Base-by-base conservation (phyloP, 2,329 filamentous ascomycete species). In the Teratosphaeria gauchensis region DNA sequence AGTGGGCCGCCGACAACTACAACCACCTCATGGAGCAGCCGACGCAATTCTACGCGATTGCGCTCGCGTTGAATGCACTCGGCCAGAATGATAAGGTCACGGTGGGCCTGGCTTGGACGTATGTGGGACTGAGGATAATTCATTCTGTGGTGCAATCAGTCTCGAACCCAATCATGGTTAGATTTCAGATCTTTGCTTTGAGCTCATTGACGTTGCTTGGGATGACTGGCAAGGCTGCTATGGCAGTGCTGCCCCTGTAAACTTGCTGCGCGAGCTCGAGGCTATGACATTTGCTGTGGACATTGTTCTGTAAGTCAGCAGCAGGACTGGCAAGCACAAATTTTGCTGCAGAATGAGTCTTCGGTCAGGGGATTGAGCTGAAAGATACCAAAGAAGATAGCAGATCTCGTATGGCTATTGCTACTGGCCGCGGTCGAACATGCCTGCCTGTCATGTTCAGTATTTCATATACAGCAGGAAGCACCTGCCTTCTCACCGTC, bases 21-120 rank as follows among this genome's bases (percentile, higher is more conserved):
- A 75, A 76, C 63, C 71, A 78, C 58, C 66, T 78, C 54, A 65
- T 73, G 58, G 75, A 78, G 66, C 75, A 77, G 63, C 76, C 76
- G 16, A 76, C 74, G 1, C 71, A 74, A 51, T 78, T 78, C 68
- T 78, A 77, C 65, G 75, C 74, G 19, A 60, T 69, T 1, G 61
- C 64, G 1, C 65, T 78, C 6, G 68, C 70, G 1, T 61, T 78
- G 38, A 72, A 73, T 1, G 53, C 73, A 21, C 56, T 73, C 33
- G 66, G 65, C n/a, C 63, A 62, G 3, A 54, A 61, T 11, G 66
- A 67, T 60, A 65, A 52, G 57, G 63, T 58, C 51, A 73, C 74
- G 33, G 63, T 72, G 0, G 54, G 62, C 3, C 63, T 77, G 32
- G 76, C 76, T 2, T 78, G 76, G 76, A 64, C 62, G 14, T 78